These are phyloP conservation scores for Solanum etuberosum DNA, from an alignment of 257 asterid genomes.

Conservation along the genomic window DNA sequence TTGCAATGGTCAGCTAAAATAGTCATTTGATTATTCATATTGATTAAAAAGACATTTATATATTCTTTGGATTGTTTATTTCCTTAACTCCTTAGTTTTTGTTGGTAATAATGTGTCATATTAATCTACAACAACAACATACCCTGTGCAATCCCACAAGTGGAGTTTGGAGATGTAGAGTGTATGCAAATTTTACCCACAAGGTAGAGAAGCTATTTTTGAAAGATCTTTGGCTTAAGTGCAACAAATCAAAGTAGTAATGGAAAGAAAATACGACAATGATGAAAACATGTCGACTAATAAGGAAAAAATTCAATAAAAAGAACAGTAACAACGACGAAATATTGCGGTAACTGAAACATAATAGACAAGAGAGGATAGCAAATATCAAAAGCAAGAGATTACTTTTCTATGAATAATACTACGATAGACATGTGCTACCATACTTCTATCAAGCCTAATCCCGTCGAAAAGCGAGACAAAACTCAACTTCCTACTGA, in stretches of 20 bases:
- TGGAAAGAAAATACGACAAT: background rate
- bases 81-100: background rate
- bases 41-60: no score
- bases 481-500: no score
- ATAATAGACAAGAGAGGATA: background rate
- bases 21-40: background rate
- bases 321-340: background rate
- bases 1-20: background rate
- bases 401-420: background rate
- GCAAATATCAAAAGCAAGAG: background rate
- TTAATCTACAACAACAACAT: background rate
- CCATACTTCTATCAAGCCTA: background rate
- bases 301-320: background rate
- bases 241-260: background rate
- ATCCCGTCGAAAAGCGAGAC: background rate
- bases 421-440: background rate
- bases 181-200: background rate
- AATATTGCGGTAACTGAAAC: background rate
- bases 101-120: background rate
- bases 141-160: background rate
- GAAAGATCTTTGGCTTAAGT: background rate
- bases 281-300: background rate
- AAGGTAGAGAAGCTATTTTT: background rate
- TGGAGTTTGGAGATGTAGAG: background rate
- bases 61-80: background rate